Evolutionary conservation across 768 basidiomycete genomes (phyloP).

Genomic region (Auricularia sp.): DNA sequence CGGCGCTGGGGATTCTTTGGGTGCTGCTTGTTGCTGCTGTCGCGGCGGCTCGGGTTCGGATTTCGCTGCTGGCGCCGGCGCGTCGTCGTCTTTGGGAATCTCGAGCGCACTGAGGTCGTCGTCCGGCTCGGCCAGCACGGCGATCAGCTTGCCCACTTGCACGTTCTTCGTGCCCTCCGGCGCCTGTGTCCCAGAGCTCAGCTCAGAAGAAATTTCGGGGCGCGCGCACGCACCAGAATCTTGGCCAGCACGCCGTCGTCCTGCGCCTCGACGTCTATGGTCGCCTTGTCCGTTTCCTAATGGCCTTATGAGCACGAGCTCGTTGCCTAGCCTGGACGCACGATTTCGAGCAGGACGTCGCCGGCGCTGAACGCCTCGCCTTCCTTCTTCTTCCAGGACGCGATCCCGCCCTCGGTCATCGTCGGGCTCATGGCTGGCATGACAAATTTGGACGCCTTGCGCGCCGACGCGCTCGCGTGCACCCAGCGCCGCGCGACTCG

Average conservation of each 20-base stretch:
- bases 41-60: slow-evolving; percentile 14
- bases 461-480: slow-evolving; percentile 39
- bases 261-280: slow-evolving; percentile 97
- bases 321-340: slow-evolving; percentile 28
- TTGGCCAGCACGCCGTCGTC: slow-evolving; percentile 92
- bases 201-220: no score
- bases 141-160: slow-evolving; percentile 80
- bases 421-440: slow-evolving; percentile 99
- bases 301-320: not conserved
- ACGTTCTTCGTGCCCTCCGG: slow-evolving; percentile 77
- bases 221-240: slow-evolving; percentile 57
- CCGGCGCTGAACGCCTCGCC: slow-evolving; percentile 73
- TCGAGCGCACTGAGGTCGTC: slow-evolving; percentile 81
- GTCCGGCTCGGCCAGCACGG: slow-evolving; percentile 88
- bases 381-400: slow-evolving; percentile 81
- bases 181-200: slow-evolving; percentile 29
- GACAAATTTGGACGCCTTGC: slow-evolving; percentile 61
- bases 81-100: slow-evolving; percentile 34
- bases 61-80: slow-evolving; percentile 4
- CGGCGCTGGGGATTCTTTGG: no score
- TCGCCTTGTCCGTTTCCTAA: slow-evolving; percentile 91
- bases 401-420: slow-evolving; percentile 90
- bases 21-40: slow-evolving; percentile 4
- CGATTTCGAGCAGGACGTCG: slow-evolving; percentile 84
- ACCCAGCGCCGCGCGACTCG: slow-evolving; percentile 25